A percentile compares a stretch with the other conserved stretches of the same genome.
Conservation (phyloP, 164 flowering plant genomes). For the Santalum album region DNA sequence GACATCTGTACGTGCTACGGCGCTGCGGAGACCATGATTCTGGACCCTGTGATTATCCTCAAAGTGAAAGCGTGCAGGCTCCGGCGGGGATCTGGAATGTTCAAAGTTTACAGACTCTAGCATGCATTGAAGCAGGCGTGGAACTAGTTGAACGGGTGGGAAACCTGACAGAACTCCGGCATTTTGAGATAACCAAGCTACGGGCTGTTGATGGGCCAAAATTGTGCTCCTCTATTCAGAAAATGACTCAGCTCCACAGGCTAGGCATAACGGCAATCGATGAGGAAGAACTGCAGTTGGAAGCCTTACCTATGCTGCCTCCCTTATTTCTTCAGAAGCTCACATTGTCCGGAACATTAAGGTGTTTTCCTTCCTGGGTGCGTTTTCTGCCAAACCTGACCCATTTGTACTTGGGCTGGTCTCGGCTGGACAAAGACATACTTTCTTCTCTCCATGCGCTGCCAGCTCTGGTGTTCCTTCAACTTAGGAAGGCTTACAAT, state of each 20-base stretch:
- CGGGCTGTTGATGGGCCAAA: conserved; percentile 10
- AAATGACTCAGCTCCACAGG: conserved; percentile 21
- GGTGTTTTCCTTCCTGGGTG: conserved; percentile 24
- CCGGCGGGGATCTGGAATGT: conserved; percentile 23
- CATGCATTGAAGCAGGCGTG: conserved; percentile 20
- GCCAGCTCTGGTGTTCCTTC: conserved; percentile 19
- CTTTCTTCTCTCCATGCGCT: conserved; percentile 17
- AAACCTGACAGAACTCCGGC: conserved; percentile 25
- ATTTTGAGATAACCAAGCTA: conserved; percentile 23
- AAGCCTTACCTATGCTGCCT: conserved; percentile 12
- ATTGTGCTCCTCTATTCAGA: conserved; percentile 27
- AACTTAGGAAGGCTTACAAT: conserved; percentile 19
- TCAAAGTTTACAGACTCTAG: conserved; percentile 23
- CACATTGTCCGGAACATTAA: conserved; percentile 16
- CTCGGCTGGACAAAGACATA: conserved; percentile 12
- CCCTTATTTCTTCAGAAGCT: conserved; percentile 28
- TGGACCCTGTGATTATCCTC: conserved; percentile 1
- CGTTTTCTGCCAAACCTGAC: conserved; percentile 16
- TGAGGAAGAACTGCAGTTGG: conserved; percentile 15
- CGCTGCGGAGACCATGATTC: not conserved
- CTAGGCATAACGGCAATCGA: conserved; percentile 13
- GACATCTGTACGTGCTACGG: conserved; percentile 22
- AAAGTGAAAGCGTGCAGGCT: conserved; percentile 8
- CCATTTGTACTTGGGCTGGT: conserved; percentile 15
- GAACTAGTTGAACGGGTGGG: conserved; percentile 14